Conservation (phyloP, 192 early-diverging fungal genomes). For the Globomyces pollinis-pini region DNA sequence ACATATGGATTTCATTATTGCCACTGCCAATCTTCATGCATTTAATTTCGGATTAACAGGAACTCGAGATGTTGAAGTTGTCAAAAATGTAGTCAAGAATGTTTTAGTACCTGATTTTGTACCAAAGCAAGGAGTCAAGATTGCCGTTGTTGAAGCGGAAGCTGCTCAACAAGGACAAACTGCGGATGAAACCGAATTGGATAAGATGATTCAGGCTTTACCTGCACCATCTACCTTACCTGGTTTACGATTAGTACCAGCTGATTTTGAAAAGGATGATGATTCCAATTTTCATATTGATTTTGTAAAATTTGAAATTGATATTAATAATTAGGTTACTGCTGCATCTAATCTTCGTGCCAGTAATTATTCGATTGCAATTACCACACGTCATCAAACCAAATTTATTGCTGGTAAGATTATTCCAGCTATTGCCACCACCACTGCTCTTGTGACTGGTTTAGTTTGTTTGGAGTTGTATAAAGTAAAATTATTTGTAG, state of each 20-base stretch:
- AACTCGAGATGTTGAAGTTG: constrained; percentile 59
- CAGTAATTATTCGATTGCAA: constrained; percentile 70
- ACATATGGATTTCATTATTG: constrained; percentile 86
- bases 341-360: constrained; percentile 96
- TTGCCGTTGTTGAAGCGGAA: constrained; percentile 91
- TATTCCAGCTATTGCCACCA: constrained; percentile 97
- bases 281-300: constrained; percentile 99
- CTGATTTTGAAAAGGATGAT: constrained; percentile 99
- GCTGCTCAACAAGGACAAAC: constrained; percentile 22
- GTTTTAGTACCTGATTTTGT: constrained; percentile 73
- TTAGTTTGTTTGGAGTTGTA: constrained; percentile 95
- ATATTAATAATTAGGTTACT: too few relatives aligned
- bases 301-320: too few relatives aligned
- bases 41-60: constrained; percentile 94
- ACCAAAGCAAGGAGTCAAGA: constrained; percentile 90
- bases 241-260: constrained; percentile 77
- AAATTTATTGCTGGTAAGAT: constrained; percentile 98
- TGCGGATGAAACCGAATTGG: constrained; percentile 47
- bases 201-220: constrained; percentile 57
- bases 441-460: constrained; percentile 93
- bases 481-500: constrained; percentile 65
- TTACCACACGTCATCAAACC: constrained; percentile 80
- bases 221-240: constrained; percentile 74
- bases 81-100: constrained; percentile 50
- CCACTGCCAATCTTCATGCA: constrained; percentile 89